These are phyloP conservation scores for Boletus rex-veris DNA, from an alignment of 768 basidiomycete genomes.

Conservation along the genomic window DNA sequence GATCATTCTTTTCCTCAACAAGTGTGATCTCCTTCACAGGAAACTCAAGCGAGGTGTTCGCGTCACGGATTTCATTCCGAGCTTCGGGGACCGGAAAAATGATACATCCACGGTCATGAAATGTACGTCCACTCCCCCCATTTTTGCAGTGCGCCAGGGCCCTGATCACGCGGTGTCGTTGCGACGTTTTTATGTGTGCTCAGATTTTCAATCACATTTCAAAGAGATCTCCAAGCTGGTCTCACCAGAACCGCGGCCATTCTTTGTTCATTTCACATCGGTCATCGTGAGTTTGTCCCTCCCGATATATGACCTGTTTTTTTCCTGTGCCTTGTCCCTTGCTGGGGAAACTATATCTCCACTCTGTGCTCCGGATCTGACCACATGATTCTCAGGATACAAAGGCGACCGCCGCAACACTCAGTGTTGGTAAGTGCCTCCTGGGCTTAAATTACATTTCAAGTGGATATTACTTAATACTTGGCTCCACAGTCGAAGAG, in stretches of 20 bases:
- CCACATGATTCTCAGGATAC: constrained; percentile 53
- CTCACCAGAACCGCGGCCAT: constrained; percentile 63
- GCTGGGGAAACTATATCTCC: not conserved
- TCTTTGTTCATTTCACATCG: constrained; percentile 72
- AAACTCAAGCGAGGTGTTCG: constrained; percentile 66
- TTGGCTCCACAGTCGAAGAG: constrained; percentile 55
- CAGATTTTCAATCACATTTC: constrained; percentile 81
- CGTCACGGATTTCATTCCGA: constrained; percentile 67
- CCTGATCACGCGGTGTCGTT: constrained; percentile 8
- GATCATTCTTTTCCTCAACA: constrained; percentile 54
- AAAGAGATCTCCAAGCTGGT: constrained; percentile 63
- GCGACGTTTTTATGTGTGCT: not conserved
- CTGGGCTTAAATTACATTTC: not conserved
- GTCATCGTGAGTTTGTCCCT: constrained; percentile 56
- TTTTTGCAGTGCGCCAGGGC: not conserved
- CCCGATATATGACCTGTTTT: not conserved
- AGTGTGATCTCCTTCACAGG: constrained; percentile 68
- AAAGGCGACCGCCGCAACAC: constrained; percentile 65
- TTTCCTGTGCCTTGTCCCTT: constrained; percentile 6
- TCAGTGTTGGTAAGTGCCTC: constrained; percentile 54
- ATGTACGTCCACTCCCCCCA: constrained; percentile 45
- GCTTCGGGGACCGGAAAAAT: constrained; percentile 70
- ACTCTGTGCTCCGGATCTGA: not conserved
- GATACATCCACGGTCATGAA: constrained; percentile 64
- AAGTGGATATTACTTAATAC: not conserved